A percentile compares a stretch with the other conserved stretches of the same genome.
Evolutionary conservation across 805 yeast genomes (phyloP).

Genomic region (Teunomyces stri): DNA sequence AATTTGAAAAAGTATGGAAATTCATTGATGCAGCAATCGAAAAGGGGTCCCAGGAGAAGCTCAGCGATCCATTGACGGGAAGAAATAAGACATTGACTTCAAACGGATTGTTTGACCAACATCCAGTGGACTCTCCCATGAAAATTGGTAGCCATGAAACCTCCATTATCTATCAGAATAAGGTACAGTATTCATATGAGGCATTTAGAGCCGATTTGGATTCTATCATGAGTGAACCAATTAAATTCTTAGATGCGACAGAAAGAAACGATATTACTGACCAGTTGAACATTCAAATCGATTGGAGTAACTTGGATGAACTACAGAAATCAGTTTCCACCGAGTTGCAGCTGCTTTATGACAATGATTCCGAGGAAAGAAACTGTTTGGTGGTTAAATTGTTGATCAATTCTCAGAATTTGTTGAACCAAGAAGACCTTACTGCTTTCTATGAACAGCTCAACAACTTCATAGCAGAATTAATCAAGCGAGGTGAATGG

Average conservation of each 20-base stretch:
- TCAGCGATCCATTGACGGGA: constrained; percentile 4
- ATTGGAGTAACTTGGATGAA: constrained; percentile 3
- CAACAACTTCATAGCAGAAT: constrained; percentile 4
- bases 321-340: constrained; percentile 3
- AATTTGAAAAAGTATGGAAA: constrained; percentile 33
- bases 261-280: constrained; percentile 18
- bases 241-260: constrained; percentile 8
- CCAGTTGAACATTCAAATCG: constrained; percentile 8
- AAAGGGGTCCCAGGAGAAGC: constrained; percentile 8
- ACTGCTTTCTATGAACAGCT: constrained; percentile 9
- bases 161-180: constrained; percentile 9
- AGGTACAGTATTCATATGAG: constrained; percentile 19
- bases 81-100: neutral
- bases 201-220: constrained; percentile 30
- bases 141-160: constrained; percentile 22
- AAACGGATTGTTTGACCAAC: constrained; percentile 16
- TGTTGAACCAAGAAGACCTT: constrained; percentile 4
- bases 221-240: constrained; percentile 12
- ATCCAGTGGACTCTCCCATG: constrained; percentile 33
- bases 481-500: neutral
- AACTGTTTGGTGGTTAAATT: constrained; percentile 15
- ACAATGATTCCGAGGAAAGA: constrained; percentile 8
- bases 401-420: constrained; percentile 9
- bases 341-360: constrained; percentile 7
- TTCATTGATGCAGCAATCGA: constrained; percentile 30